A percentile compares a stretch with the other conserved stretches of the same genome.
Conservation (phyloP, 176 grass and related monocot genomes). For the Rhynchospora pubera region DNA sequence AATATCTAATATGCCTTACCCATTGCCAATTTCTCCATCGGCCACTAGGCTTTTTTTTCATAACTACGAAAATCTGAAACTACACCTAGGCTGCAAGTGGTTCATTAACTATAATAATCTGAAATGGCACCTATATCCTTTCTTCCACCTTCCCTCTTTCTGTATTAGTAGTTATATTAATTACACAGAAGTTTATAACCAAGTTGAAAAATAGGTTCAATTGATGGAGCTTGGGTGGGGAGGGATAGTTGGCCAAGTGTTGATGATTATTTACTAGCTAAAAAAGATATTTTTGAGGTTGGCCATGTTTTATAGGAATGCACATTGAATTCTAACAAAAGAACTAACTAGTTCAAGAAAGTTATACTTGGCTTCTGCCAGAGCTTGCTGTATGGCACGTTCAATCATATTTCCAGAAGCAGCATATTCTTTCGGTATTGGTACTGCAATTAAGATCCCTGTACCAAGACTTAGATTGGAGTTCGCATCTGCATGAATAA, state of each 20-base stretch:
- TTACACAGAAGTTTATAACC: not conserved
- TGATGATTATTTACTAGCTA: not conserved
- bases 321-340: not conserved
- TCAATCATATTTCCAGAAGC: conserved; percentile 80
- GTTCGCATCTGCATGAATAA: conserved; percentile 55
- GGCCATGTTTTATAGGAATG: not conserved
- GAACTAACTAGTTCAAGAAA: not conserved
- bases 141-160: no score
- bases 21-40: not conserved
- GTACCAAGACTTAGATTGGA: conserved; percentile 55
- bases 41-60: not conserved
- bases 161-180: not conserved
- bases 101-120: not conserved
- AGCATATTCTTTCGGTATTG: conserved; percentile 64
- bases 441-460: conserved; percentile 78
- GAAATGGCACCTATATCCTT: not conserved
- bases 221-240: not conserved
- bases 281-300: not conserved
- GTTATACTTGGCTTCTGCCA: conserved; percentile 77
- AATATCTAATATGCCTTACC: not conserved
- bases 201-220: not conserved
- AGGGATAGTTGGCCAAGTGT: not conserved
- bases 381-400: conserved; percentile 67
- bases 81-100: not conserved
- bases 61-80: not conserved